A percentile compares a stretch with the other conserved stretches of the same genome.
Evolutionary conservation across 1,284 basidiomycete genomes (phyloP).

Genomic region (Puccinia novopanici): DNA sequence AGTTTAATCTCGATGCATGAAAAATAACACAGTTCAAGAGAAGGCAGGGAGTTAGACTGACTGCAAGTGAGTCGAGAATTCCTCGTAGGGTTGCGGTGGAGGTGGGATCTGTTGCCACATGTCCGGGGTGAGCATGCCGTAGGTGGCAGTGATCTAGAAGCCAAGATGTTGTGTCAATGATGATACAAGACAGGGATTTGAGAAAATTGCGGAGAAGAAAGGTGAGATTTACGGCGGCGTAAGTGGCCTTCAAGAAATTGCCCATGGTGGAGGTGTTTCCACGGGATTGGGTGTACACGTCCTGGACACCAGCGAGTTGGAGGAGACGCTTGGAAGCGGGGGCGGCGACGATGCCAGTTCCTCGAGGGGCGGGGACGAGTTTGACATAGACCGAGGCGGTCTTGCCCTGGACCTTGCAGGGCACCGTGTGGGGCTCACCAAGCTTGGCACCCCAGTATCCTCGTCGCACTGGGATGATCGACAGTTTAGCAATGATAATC

Average conservation of each 20-base stretch:
- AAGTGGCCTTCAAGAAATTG: slow-evolving; percentile 99
- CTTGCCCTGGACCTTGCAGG: slow-evolving; percentile 97
- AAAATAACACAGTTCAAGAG: not conserved
- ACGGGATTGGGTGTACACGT: slow-evolving; percentile 90
- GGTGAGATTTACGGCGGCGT: slow-evolving; percentile 73
- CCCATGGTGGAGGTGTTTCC: slow-evolving; percentile 99
- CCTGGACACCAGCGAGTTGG: slow-evolving; percentile 92
- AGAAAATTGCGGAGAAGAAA: too few species aligned
- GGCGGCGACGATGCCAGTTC: slow-evolving; percentile 99
- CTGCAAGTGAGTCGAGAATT: slow-evolving; percentile 86
- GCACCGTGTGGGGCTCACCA: slow-evolving; percentile 98
- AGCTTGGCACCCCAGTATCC: slow-evolving; percentile 99
- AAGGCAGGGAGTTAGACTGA: slow-evolving; percentile 62
- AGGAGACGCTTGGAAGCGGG: slow-evolving; percentile 95
- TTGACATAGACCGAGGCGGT: slow-evolving; percentile 99
- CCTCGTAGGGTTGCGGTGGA: slow-evolving; percentile 86
- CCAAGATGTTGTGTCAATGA: slow-evolving; percentile 3
- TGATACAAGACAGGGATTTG: slow-evolving; percentile 4
- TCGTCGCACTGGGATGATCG: slow-evolving; percentile 91
- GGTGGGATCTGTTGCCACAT: slow-evolving; percentile 93
- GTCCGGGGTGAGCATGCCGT: slow-evolving; percentile 94
- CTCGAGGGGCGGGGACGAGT: slow-evolving; percentile 93
- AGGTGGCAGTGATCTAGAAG: slow-evolving; percentile 88
- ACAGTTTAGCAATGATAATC: slow-evolving; percentile 94
- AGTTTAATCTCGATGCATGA: not conserved